These are phyloP conservation scores for Calonectria hongkongensis DNA, from an alignment of 2,329 filamentous ascomycete genomes.

Conservation along the genomic window DNA sequence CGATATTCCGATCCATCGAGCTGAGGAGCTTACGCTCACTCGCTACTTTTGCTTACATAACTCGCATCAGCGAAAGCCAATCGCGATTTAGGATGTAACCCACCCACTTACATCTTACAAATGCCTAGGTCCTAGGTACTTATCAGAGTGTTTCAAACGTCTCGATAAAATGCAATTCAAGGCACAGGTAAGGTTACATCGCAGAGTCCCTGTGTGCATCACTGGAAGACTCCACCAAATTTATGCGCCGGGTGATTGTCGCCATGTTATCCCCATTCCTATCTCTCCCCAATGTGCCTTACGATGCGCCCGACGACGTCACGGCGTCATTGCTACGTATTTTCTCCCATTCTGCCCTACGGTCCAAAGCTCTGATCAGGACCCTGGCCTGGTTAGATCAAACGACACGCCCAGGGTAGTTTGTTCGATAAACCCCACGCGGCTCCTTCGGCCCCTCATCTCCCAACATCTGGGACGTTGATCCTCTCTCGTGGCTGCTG, in stretches of 20 bases:
- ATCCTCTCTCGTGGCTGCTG: slow-evolving; percentile 28
- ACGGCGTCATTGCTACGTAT: slow-evolving; percentile 11
- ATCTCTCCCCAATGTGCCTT: neutral
- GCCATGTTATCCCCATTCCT: slow-evolving; percentile 13
- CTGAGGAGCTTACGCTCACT: neutral
- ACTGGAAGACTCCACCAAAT: neutral
- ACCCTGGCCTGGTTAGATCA: slow-evolving; percentile 8
- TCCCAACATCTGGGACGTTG: slow-evolving; percentile 24
- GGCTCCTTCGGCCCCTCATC: slow-evolving; percentile 13
- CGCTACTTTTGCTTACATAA: slow-evolving; percentile 48
- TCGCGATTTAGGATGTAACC: neutral
- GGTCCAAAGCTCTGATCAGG: neutral
- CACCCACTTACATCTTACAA: slow-evolving; percentile 2
- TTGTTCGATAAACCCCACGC: slow-evolving; percentile 29
- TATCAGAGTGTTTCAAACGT: slow-evolving; percentile 13
- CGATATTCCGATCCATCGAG: slow-evolving; percentile 44
- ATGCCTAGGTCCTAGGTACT: slow-evolving; percentile 7
- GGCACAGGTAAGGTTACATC: slow-evolving; percentile 17
- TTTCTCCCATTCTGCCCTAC: slow-evolving; percentile 1
- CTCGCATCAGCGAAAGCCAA: slow-evolving; percentile 2
- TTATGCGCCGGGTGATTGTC: neutral
- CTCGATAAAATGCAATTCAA: slow-evolving; percentile 22
- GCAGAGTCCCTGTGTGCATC: slow-evolving; percentile 1
- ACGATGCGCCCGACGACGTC: slow-evolving; percentile 5
- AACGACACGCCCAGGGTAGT: slow-evolving; percentile 14